These are phyloP conservation scores for Sporothrix dimorphospora DNA, from an alignment of 2,329 filamentous ascomycete species.

Conservation along the genomic window DNA sequence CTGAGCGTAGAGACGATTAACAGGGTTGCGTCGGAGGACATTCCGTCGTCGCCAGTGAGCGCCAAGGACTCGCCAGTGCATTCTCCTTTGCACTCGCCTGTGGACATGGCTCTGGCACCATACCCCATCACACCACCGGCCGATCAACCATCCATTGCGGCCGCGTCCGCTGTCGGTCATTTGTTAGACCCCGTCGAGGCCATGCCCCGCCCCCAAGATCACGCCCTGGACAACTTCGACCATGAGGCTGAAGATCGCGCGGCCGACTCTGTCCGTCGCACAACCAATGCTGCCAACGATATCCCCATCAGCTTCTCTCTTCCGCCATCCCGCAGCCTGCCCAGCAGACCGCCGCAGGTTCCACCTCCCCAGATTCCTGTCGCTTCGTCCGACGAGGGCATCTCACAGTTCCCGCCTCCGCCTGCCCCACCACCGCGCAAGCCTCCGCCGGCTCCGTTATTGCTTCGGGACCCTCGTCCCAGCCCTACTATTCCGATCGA, in stretches of 20 bases:
- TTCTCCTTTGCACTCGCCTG: constrained; percentile 50
- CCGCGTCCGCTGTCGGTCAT: constrained; percentile 52
- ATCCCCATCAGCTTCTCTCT: constrained; percentile 56
- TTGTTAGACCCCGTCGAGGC: constrained; percentile 59
- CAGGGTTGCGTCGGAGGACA: neutral
- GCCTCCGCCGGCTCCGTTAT: constrained; percentile 80
- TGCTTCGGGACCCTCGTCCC: constrained; percentile 59
- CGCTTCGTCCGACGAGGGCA: constrained; percentile 44
- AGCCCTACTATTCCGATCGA: constrained; percentile 45
- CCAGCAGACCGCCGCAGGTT: constrained; percentile 54
- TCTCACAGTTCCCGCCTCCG: constrained; percentile 55
- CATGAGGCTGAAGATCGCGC: constrained; percentile 56
- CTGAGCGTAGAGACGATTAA: neutral
- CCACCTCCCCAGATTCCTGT: constrained; percentile 56
- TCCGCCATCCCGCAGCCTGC: constrained; percentile 61
- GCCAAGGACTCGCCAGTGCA: constrained; percentile 25
- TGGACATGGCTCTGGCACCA: constrained; percentile 61
- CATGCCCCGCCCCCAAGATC: constrained; percentile 65
- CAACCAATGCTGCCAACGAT: constrained; percentile 50
- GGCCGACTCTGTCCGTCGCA: constrained; percentile 51
- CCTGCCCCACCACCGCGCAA: constrained; percentile 71
- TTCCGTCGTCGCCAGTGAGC: constrained; percentile 21
- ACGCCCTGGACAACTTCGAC: constrained; percentile 60
- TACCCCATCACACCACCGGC: constrained; percentile 68
- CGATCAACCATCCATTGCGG: constrained; percentile 47